Base-by-base conservation (phyloP, 2,329 filamentous ascomycete species). In the Pseudogymnoascus sp. region DNA sequence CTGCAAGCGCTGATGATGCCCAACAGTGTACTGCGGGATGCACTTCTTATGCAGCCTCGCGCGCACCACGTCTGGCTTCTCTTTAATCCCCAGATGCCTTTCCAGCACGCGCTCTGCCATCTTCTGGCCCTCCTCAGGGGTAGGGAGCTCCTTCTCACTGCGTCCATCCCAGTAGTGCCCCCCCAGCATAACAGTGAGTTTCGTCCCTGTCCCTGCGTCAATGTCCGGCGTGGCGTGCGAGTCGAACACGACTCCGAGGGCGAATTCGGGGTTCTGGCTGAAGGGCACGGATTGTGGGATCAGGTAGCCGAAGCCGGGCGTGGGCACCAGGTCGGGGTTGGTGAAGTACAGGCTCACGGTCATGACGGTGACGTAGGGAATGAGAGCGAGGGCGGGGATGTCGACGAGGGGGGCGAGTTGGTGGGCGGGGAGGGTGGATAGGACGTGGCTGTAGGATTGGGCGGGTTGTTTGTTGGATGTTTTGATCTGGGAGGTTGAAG, bases 241-340 rank as follows among this genome's bases (percentile, higher is more conserved):
- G 74, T 96, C 92, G 74, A 97, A 97, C 64, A 97, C 89, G 60
- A 97, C 92, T 65, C 94, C 94, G 5, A 99, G 85, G 0, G 88
- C 90, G 65, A 85, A 83, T 73, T 96, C 90, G 1, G 90, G 89
- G 72, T 96, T 96, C 66, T 91, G 81, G 38, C 85, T 84, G 58
- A 81, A 79, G 2, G 87, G 82, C 1, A 90, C 81, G 13, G 86
- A 86, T 63, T 86, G 85, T 1, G 94, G 93, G 63, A 99, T 89
- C 4, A 99, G 84, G 74, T 97, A 97, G 66, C 94, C 94, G 72
- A 97, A 95, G 15, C 92, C 94, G 31, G 85, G 78, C 12, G 84
- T 83, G 2, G 68, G 65, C 58, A 90, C 79, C 36, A 96, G 76
- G 63, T 83, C 71, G 5, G 86, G 80, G 44, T 84, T 79, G 1